Evolutionary conservation across 768 basidiomycete species (phyloP).

Genomic region (Suillus decipiens): DNA sequence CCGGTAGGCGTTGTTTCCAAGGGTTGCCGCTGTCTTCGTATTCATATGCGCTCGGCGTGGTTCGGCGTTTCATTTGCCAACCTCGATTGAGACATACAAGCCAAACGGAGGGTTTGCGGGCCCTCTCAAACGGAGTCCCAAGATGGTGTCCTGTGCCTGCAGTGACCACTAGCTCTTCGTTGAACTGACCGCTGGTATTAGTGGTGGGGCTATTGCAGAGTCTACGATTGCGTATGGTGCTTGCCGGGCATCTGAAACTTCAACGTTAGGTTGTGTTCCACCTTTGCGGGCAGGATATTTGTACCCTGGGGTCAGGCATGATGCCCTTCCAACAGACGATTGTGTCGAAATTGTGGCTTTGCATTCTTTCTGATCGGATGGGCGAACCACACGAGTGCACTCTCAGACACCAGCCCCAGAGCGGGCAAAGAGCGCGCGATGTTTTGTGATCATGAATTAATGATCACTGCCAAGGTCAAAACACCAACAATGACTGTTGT

Average conservation of each 20-base stretch:
- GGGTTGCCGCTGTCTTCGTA: not conserved
- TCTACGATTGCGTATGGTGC: conserved; percentile 14
- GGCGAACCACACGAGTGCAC: not conserved
- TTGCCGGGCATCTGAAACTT: not conserved
- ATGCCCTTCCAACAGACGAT: conserved; percentile 21
- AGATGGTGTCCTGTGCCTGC: not conserved
- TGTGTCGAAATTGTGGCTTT: conserved; percentile 29
- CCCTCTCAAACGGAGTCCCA: not conserved
- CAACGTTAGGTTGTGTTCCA: not conserved
- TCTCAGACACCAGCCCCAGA: conserved; percentile 20
- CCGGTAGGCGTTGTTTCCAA: not conserved
- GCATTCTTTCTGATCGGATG: conserved; percentile 23
- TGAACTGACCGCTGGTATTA: conserved; percentile 25
- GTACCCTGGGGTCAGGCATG: not conserved
- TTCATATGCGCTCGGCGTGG: not conserved
- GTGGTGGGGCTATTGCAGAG: conserved; percentile 26
- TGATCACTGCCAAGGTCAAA: conserved; percentile 23
- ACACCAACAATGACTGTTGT: conserved; percentile 25
- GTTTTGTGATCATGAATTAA: conserved; percentile 19
- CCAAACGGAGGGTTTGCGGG: not conserved
- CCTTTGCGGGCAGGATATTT: not conserved
- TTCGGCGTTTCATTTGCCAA: not conserved
- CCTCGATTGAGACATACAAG: not conserved
- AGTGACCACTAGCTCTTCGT: conserved; percentile 18
- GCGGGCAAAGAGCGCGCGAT: not conserved